These are phyloP conservation scores for Cyclotella choctawhatcheeana DNA, from an alignment of 108 stramenopile species.

Conservation along the genomic window DNA sequence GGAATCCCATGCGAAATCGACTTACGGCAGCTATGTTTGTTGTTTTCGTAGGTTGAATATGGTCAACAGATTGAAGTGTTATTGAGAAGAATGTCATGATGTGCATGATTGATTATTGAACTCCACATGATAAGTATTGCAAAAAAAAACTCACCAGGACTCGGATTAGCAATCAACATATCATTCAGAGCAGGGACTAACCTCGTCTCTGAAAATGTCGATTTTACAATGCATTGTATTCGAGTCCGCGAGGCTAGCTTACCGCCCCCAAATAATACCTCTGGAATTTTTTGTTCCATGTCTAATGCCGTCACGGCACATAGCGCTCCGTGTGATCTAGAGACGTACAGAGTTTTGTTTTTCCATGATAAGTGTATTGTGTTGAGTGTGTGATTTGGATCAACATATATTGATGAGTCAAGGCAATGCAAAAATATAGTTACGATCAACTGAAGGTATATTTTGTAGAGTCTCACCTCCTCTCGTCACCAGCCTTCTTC, in stretches of 20 bases:
- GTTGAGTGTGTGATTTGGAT: no score
- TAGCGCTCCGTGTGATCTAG: constrained; percentile 89
- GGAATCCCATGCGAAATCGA: constrained; percentile 90
- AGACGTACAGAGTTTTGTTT: not conserved
- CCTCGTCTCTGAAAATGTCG: constrained; percentile 92
- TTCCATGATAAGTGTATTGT: no score
- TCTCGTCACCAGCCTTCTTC: constrained; percentile 87
- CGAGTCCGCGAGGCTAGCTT: constrained; percentile 70
- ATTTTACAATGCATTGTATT: constrained; percentile 89
- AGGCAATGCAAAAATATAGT: no score
- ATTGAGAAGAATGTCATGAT: no score
- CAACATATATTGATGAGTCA: no score
- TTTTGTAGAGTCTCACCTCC: constrained; percentile 56
- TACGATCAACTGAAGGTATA: no score
- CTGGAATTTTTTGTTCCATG: constrained; percentile 75
- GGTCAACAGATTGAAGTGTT: not conserved
- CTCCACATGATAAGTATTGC: no score
- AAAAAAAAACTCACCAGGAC: constrained; percentile 57
- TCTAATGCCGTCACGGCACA: constrained; percentile 83
- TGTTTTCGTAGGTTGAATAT: not conserved
- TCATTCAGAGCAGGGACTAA: constrained; percentile 96
- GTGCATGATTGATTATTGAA: no score
- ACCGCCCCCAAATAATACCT: constrained; percentile 73
- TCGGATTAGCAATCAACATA: constrained; percentile 93
- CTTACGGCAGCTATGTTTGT: constrained; percentile 64